Base-by-base conservation (phyloP, 2,329 filamentous ascomycete species). In the Epichloe baconii region DNA sequence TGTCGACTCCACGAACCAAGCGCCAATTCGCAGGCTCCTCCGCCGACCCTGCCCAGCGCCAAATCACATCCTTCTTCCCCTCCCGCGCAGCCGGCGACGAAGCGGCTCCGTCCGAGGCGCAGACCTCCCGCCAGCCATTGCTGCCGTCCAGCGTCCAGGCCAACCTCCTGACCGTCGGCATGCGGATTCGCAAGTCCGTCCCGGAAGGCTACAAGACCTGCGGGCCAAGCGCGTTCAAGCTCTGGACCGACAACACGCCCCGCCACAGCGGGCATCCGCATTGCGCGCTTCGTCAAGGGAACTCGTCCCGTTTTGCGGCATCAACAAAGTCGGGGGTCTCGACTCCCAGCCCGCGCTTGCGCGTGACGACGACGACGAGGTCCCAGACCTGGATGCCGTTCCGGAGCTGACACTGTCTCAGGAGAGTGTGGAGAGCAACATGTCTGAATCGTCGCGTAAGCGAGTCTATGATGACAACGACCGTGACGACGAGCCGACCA, bases 161-260 rank as follows among this genome's bases (percentile, higher is more conserved):
- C 37, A 86, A 86, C 55, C 82, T 97, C n/a, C 75, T 96, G 42
- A 87, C 78, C 60, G 91, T 97, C 56, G 91, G 91, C 61, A 96
- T 96, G 89, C 84, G 91, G 23, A 78, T 97, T 48, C 85, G 91
- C 64, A 97, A 97, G 71, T 86, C 86, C 11, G 86, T 97, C 7
- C 85, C 88, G 0, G 90, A 96, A 65, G 91, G 91, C 53, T 96
- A 96, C 76, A 94, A 95, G 72, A 95, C 87, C 2, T 66, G 64
- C 56, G 60, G 63, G 49, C 70, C 73, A 54, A 71, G 69, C 57
- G 66, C 62, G 47, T 80, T 79, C 61, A 69, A 74, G 45, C 67
- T 81, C 21, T 80, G 76, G 67, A 68, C 67, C 14, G 67, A 70
- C 52, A 62, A 58, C 52, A 59, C 62, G 17, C 17, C 35, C 23